These are phyloP conservation scores for Phylloboletellus chloephorus DNA, from an alignment of 1,284 basidiomycete species.

Conservation along the genomic window DNA sequence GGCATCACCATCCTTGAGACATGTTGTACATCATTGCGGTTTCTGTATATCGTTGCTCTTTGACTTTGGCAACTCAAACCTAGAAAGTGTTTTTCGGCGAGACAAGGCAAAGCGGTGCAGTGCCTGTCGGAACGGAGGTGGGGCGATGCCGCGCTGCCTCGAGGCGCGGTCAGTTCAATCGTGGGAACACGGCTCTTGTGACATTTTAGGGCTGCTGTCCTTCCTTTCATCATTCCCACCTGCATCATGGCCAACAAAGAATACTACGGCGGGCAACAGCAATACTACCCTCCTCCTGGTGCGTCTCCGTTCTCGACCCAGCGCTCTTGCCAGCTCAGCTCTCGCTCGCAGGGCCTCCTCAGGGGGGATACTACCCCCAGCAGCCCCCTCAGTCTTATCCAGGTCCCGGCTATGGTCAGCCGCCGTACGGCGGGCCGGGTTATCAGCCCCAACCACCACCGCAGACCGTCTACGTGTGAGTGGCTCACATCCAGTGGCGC, in stretches of 20 bases:
- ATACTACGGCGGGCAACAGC: constrained; percentile 56
- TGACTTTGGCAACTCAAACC: constrained; percentile 11
- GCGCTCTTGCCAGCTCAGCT: too few species aligned
- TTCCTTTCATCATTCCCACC: constrained; percentile 16
- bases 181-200: constrained; percentile 21
- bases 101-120: background rate
- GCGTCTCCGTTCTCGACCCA: constrained; percentile 19
- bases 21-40: constrained; percentile 14
- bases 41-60: constrained; percentile 29
- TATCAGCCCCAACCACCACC: constrained; percentile 67
- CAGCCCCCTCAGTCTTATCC: constrained; percentile 69
- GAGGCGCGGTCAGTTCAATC: constrained; percentile 21
- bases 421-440: constrained; percentile 28
- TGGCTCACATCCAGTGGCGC: background rate
- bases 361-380: constrained; percentile 73
- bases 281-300: constrained; percentile 70
- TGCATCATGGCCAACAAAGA: constrained; percentile 66
- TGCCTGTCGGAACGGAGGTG: background rate
- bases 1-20: constrained; percentile 6
- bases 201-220: constrained; percentile 25
- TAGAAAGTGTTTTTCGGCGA: too few species aligned
- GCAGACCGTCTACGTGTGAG: constrained; percentile 70
- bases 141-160: constrained; percentile 17
- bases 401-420: constrained; percentile 33
- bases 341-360: constrained; percentile 45